Conservation (phyloP, 2,329 filamentous ascomycete species). For the Tothia fuscella region DNA sequence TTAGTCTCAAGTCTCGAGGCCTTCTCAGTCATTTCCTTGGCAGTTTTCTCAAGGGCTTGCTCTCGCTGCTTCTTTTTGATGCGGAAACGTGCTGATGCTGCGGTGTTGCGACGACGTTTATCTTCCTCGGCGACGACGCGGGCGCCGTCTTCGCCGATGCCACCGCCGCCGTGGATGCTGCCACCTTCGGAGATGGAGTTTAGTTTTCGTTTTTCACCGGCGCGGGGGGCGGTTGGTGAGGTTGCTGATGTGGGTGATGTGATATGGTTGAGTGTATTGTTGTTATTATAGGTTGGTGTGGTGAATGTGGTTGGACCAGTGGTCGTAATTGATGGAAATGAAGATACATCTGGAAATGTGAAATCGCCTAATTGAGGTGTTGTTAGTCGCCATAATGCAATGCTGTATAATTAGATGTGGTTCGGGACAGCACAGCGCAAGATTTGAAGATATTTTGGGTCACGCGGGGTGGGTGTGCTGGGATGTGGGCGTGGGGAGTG, state of each 20-base stretch:
- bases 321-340: conserved; percentile 3
- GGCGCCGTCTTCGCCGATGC: conserved; percentile 33
- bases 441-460: too few relatives aligned
- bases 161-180: conserved; percentile 18
- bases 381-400: too few relatives aligned
- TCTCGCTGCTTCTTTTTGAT: conserved; percentile 45
- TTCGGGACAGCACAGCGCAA: too few relatives aligned
- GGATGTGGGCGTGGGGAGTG: too few relatives aligned
- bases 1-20: conserved; percentile 32
- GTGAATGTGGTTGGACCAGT: background rate
- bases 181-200: conserved; percentile 23
- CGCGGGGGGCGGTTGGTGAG: conserved; percentile 12
- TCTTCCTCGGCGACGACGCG: conserved; percentile 39
- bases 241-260: conserved; percentile 18
- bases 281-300: conserved; percentile 3
- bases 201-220: conserved; percentile 36
- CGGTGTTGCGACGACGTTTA: conserved; percentile 42
- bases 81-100: conserved; percentile 40
- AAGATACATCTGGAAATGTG: conserved; percentile 33
- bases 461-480: too few relatives aligned
- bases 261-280: conserved; percentile 12
- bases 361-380: conserved; percentile 33
- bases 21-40: conserved; percentile 39
- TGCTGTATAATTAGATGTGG: too few relatives aligned
- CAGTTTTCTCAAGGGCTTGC: conserved; percentile 38